phyloP scores from a whole-genome alignment of 1,284 basidiomycete genomes.

The Ustilago curta region DNA sequence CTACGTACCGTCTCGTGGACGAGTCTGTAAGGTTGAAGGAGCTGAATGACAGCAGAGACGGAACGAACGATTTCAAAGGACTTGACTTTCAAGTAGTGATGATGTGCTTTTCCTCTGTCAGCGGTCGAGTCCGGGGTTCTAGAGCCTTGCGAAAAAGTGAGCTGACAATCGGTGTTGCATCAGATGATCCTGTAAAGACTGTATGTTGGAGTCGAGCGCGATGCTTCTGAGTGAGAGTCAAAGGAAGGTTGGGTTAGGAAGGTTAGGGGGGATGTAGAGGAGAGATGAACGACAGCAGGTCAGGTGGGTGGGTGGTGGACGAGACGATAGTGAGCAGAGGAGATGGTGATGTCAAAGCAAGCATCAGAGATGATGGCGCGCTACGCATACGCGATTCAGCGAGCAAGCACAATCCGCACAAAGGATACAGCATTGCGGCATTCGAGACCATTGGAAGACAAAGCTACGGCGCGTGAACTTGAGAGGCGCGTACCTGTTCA shows the following conservation, averaged over 20 bases:
- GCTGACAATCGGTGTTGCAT: neutral
- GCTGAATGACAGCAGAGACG: neutral
- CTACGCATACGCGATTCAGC: no score
- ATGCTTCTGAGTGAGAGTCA: no score
- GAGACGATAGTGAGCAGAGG: no score
- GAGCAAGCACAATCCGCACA: neutral
- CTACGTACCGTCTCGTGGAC: neutral
- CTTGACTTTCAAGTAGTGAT: neutral
- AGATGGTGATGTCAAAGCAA: no score
- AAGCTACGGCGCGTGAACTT: neutral
- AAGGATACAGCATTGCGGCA: neutral
- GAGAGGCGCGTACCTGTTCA: neutral
- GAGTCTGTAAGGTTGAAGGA: neutral
- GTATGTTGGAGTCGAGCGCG: neutral
- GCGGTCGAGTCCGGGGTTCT: no score
- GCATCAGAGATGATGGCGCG: no score
- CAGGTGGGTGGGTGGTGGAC: no score
- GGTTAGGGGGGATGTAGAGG: neutral
- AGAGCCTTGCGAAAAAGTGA: no score
- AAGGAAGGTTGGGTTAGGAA: neutral
- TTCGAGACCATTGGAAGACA: neutral
- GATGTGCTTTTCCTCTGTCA: no score
- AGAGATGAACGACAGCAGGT: no score
- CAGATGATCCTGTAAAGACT: constrained; percentile 8
- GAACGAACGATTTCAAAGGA: neutral